Base-by-base conservation (phyloP, 192 early-diverging fungal species). In the Coemansia guatemalensis region DNA sequence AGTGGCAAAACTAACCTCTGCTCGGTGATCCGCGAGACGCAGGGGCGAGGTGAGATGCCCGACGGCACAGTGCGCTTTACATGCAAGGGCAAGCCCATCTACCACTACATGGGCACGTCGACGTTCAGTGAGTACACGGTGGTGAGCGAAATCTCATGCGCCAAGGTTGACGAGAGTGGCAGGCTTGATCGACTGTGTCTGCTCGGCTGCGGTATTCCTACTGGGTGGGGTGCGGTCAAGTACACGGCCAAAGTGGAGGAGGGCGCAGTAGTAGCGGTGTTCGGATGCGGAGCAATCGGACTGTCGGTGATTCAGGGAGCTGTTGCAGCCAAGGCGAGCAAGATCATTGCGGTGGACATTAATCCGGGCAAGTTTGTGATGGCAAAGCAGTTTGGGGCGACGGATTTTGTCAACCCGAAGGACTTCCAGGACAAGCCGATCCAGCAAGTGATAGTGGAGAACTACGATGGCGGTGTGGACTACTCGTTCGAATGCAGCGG, bases 121-220 rank as follows among this genome's bases (percentile, higher is more conserved):
- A 98, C 96, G 3, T 98, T 98, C 71, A 88, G 88, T 64, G 92
- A 98, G 79, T 98, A 98, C 87, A 93, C 93, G 14, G 96, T 98
- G 18, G 90, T 88, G 25, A 78, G 84, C 54, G 96, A 95, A 71
- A 93, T 99, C 58, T 94, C 94, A 4, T 78, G 95, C 53, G 96
- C 93, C 51, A 96, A 95, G 67, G 86, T 99, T 5, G 84, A 89
- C 61, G 74, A 88, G 30, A 72, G 69, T 18, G 94, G 94, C 24
- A 85, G 88, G 12, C 75, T 96, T 25, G 90, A 97, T 62, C 91
- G 90, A 60, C 82, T 94, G 57, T 95, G 94, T 68, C 83, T 99
- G 30, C 84, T 99, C 48, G 96, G 96, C 18, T 99, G 96, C 68
- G 96, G 95, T 30, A 88, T 99, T 39, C 95, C 96, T 22, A 99